These are phyloP conservation scores for Paramecium biaurelia DNA, from an alignment of 73 alveolate species.

Conservation along the genomic window DNA sequence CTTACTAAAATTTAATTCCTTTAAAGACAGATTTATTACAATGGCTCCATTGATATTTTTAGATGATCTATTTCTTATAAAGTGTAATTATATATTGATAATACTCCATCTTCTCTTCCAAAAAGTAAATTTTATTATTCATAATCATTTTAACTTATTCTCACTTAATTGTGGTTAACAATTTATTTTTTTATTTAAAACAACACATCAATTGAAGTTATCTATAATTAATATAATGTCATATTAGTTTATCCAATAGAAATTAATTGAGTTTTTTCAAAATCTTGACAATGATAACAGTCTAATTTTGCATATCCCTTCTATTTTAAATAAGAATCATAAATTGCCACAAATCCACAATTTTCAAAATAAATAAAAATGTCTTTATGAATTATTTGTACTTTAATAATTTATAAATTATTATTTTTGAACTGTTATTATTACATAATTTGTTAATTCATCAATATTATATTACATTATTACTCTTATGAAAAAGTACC, in stretches of 20 bases:
- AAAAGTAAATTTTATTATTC: neutral
- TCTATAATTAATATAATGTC: neutral
- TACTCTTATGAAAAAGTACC: neutral
- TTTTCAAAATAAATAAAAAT: neutral
- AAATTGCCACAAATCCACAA: neutral
- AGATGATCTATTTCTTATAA: neutral
- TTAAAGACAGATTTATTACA: neutral
- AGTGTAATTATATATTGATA: neutral
- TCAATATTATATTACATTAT: neutral
- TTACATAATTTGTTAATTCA: neutral
- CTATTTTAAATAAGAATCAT: neutral
- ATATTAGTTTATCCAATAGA: neutral
- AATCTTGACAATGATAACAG: neutral
- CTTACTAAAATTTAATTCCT: neutral
- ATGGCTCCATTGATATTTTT: neutral
- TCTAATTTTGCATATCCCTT: neutral
- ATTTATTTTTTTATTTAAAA: neutral
- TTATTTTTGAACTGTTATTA: neutral
- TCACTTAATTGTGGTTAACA: neutral
- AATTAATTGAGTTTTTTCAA: neutral
- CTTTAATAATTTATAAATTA: neutral
- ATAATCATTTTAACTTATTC: neutral
- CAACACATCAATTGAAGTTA: neutral
- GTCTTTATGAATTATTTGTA: neutral
- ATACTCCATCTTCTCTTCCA: constrained; percentile 11